Percentiles rank a stretch among this genome's conserved stretches.
Conservation (phyloP, 768 basidiomycete species). For the Hebeloma cylindrosporum region DNA sequence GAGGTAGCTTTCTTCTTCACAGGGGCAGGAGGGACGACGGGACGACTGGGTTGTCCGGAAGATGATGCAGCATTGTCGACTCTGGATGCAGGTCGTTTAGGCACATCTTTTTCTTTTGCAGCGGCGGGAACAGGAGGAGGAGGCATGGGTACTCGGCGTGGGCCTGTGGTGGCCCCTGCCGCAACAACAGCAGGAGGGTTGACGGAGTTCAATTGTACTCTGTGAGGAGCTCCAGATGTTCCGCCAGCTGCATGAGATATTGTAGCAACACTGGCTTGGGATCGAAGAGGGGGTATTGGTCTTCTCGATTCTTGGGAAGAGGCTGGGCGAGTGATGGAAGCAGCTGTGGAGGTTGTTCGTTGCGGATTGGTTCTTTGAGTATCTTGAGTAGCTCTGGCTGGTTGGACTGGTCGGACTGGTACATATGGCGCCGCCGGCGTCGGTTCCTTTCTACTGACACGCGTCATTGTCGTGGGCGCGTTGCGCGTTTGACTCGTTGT, state of each 20-base stretch:
- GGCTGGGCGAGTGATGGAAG: slow-evolving; percentile 2
- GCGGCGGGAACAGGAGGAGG: slow-evolving; percentile 19
- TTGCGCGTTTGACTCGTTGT: slow-evolving; percentile 15
- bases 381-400: slow-evolving; percentile 10
- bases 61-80: slow-evolving; percentile 15
- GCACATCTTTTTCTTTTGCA: slow-evolving; percentile 16
- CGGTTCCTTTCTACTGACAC: slow-evolving; percentile 24
- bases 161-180: slow-evolving; percentile 26
- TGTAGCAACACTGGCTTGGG: slow-evolving; percentile 12
- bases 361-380: slow-evolving; percentile 9
- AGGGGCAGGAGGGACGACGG: slow-evolving; percentile 16
- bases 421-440: slow-evolving; percentile 26
- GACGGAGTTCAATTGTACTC: slow-evolving; percentile 26
- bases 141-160: slow-evolving; percentile 27
- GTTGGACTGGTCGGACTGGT: slow-evolving; percentile 27
- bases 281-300: slow-evolving; percentile 14
- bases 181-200: no score
- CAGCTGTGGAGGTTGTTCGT: slow-evolving; percentile 3
- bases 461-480: slow-evolving; percentile 18
- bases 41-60: slow-evolving; percentile 7
- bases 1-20: slow-evolving; percentile 18
- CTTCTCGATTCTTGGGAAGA: slow-evolving; percentile 15
- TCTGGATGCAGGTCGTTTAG: slow-evolving; percentile 15
- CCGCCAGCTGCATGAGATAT: slow-evolving; percentile 6
- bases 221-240: slow-evolving; percentile 19